Evolutionary conservation across 768 basidiomycete species (phyloP).

Genomic region (Russula sp.): DNA sequence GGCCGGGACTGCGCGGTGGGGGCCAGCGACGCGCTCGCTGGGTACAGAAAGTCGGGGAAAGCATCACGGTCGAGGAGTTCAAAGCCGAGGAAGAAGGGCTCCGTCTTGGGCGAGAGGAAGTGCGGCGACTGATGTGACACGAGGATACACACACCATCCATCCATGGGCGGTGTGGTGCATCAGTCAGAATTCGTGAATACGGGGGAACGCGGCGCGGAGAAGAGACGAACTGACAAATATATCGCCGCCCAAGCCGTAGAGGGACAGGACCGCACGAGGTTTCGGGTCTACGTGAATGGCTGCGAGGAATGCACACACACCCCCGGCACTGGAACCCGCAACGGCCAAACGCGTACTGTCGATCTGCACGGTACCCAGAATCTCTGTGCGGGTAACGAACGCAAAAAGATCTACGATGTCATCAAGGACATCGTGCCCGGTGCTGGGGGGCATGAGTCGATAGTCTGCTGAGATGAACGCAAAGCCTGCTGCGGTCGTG

Average conservation of each 20-base stretch:
- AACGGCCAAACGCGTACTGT: slow-evolving; percentile 41
- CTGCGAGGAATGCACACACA: slow-evolving; percentile 56
- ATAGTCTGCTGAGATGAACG: slow-evolving; percentile 59
- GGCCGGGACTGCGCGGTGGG: slow-evolving; percentile 38
- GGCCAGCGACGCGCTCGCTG: slow-evolving; percentile 27
- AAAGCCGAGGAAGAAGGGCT: slow-evolving; percentile 46
- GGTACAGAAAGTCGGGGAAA: slow-evolving; percentile 43
- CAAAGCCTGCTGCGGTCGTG: slow-evolving; percentile 39
- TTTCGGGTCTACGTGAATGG: slow-evolving; percentile 43
- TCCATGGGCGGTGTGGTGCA: too few relatives aligned
- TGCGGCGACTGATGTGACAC: slow-evolving; percentile 37
- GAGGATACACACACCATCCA: background rate
- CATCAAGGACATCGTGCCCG: slow-evolving; percentile 49
- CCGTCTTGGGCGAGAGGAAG: slow-evolving; percentile 41
- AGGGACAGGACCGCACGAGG: slow-evolving; percentile 49
- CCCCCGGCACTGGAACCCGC: slow-evolving; percentile 57
- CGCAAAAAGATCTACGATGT: slow-evolving; percentile 48
- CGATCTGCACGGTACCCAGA: slow-evolving; percentile 27
- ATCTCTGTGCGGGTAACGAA: slow-evolving; percentile 32
- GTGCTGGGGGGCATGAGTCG: slow-evolving; percentile 46
- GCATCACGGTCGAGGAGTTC: slow-evolving; percentile 45
- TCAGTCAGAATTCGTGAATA: background rate
- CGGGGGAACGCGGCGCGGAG: background rate
- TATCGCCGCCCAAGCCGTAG: slow-evolving; percentile 60
- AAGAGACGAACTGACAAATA: slow-evolving; percentile 33